Evolutionary conservation across 306 rosid genomes (phyloP).

Genomic region (Vigna hirtella): DNA sequence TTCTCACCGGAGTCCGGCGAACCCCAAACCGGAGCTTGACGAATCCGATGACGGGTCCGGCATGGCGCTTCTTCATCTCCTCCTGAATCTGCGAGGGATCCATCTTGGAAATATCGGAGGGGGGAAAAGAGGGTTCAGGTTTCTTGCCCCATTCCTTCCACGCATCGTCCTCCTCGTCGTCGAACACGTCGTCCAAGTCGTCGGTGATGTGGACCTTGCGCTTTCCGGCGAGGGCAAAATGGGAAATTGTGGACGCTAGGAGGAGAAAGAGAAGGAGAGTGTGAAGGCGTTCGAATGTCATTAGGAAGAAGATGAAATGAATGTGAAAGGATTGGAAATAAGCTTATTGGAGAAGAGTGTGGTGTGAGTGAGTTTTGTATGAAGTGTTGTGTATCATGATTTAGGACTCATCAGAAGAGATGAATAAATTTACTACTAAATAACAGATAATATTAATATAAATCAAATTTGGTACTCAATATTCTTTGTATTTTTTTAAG

Average conservation of each 20-base stretch:
- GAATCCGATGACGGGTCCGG: conserved; percentile 79
- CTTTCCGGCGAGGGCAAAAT: conserved; percentile 56
- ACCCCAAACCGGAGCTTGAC: conserved; percentile 80
- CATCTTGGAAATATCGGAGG: conserved; percentile 67
- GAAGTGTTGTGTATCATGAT: background rate
- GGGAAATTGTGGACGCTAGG: conserved; percentile 34
- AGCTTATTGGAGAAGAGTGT: background rate
- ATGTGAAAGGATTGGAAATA: background rate
- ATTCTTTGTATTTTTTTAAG: too few species aligned
- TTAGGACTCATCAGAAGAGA: too few species aligned
- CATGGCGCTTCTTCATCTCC: conserved; percentile 71
- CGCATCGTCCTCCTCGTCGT: conserved; percentile 88
- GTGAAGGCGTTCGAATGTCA: conserved; percentile 42
- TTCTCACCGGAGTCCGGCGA: conserved; percentile 66
- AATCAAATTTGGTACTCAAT: too few species aligned
- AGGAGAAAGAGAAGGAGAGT: conserved; percentile 44
- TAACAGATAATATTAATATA: too few species aligned
- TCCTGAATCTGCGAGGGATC: conserved; percentile 79
- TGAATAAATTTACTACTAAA: too few species aligned
- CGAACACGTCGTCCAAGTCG: conserved; percentile 83
- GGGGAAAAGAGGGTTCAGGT: conserved; percentile 53
- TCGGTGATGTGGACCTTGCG: conserved; percentile 78
- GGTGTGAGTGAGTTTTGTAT: too few species aligned
- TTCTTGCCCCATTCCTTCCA: conserved; percentile 95
- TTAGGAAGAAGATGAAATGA: conserved; percentile 3